phyloP scores from a whole-genome alignment of 257 asterid genomes.

The Primulina eburnea region DNA sequence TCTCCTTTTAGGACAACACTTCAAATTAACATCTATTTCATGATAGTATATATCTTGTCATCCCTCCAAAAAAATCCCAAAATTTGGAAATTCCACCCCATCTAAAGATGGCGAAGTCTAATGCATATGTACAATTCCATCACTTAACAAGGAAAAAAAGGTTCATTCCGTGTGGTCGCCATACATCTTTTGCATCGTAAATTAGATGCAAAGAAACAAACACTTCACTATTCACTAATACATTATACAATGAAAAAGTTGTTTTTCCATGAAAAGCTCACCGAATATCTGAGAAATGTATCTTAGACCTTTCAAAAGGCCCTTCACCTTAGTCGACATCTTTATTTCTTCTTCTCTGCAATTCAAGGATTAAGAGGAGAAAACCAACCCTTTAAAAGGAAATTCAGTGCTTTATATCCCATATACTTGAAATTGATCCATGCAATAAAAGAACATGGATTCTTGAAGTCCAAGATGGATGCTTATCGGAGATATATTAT shows the following conservation, averaged over 20 bases:
- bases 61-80: neutral
- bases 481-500: slow-evolving; percentile 13
- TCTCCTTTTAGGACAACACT: neutral
- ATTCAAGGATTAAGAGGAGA: slow-evolving; percentile 23
- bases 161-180: too few species aligned
- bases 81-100: too few species aligned
- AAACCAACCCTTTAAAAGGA: slow-evolving; percentile 38
- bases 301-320: slow-evolving; percentile 85
- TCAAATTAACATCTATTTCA: neutral
- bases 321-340: slow-evolving; percentile 79
- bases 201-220: neutral
- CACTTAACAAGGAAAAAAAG: neutral
- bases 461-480: slow-evolving; percentile 29
- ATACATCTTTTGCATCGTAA: too few species aligned
- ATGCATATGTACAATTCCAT: too few species aligned
- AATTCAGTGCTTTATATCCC: slow-evolving; percentile 41
- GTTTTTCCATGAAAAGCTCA: slow-evolving; percentile 22
- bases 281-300: slow-evolving; percentile 96
- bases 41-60: neutral
- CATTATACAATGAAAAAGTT: neutral
- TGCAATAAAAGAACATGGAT: slow-evolving; percentile 27
- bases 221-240: too few species aligned
- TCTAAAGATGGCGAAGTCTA: neutral
- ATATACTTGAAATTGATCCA: slow-evolving; percentile 44
- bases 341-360: slow-evolving; percentile 15